Conservation (phyloP, 441 rosid genomes). For the Bocquillonia castaneifolia region DNA sequence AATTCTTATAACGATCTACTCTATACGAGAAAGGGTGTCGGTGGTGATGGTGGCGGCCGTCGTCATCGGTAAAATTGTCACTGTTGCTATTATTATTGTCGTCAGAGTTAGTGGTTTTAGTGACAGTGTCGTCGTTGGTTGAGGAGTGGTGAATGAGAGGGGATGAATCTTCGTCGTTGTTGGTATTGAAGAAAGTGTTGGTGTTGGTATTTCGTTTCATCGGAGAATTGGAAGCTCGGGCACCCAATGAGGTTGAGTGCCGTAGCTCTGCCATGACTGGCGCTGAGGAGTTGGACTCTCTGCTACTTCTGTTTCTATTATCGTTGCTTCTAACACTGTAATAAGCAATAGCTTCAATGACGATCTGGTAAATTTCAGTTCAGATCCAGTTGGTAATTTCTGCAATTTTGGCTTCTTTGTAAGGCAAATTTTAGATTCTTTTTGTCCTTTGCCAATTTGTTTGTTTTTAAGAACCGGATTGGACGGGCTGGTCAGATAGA, state of each 20-base stretch:
- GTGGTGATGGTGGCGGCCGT: conserved; percentile 30
- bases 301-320: too few species aligned
- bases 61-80: conserved; percentile 46
- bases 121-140: too few species aligned
- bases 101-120: too few species aligned
- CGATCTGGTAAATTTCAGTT: not conserved
- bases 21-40: conserved; percentile 49
- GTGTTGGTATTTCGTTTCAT: too few species aligned
- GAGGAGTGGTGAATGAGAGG: conserved; percentile 46
- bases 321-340: too few species aligned
- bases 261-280: conserved; percentile 91
- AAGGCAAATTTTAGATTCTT: too few species aligned
- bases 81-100: not conserved
- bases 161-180: conserved; percentile 78
- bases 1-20: conserved; percentile 70
- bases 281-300: conserved; percentile 60
- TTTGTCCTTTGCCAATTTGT: too few species aligned
- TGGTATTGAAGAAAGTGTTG: too few species aligned
- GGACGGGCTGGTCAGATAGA: too few species aligned
- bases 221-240: conserved; percentile 80
- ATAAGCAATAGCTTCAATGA: too few species aligned
- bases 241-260: conserved; percentile 83
- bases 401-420: not conserved
- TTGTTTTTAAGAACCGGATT: too few species aligned
- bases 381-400: conserved; percentile 10